phyloP scores from a whole-genome alignment of 768 basidiomycete genomes.

The Fomitopsis pulvina region DNA sequence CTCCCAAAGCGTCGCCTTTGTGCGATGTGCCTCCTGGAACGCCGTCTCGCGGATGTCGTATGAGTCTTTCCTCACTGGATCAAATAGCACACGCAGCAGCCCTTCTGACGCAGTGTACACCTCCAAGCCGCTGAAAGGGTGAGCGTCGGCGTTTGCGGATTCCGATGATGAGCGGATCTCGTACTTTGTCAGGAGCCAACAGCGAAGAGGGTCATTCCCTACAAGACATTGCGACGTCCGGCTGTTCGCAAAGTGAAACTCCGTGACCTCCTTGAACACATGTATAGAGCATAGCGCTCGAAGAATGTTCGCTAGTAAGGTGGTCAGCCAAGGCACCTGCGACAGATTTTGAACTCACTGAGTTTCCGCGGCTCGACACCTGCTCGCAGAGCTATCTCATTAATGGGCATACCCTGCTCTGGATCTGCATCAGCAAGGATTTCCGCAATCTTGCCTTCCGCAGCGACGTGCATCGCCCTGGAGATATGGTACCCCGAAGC shows the following conservation, averaged over 20 bases:
- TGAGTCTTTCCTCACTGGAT: conserved; percentile 4
- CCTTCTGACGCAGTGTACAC: conserved; percentile 5
- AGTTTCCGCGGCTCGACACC: conserved; percentile 2
- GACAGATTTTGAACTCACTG: neutral
- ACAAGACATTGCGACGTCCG: neutral
- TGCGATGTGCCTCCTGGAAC: neutral
- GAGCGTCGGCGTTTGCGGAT: neutral
- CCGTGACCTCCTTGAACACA: conserved; percentile 6
- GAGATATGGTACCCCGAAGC: neutral
- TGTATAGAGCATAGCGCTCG: conserved; percentile 1
- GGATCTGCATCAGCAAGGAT: conserved; percentile 2
- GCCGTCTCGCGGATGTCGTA: neutral
- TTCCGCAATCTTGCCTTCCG: conserved; percentile 2
- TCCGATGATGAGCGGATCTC: neutral
- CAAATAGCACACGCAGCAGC: conserved; percentile 4
- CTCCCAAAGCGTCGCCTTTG: conserved; percentile 4
- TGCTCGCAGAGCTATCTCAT: neutral
- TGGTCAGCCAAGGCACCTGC: neutral
- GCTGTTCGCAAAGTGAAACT: conserved; percentile 4
- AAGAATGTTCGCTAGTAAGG: neutral
- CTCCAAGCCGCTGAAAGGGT: neutral
- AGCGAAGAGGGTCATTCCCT: neutral
- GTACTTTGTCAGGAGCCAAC: conserved; percentile 3
- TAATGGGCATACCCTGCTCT: neutral
- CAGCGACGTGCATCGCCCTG: conserved; percentile 6